Base-by-base conservation (phyloP, 306 rosid genomes). In the Alnus rubra region DNA sequence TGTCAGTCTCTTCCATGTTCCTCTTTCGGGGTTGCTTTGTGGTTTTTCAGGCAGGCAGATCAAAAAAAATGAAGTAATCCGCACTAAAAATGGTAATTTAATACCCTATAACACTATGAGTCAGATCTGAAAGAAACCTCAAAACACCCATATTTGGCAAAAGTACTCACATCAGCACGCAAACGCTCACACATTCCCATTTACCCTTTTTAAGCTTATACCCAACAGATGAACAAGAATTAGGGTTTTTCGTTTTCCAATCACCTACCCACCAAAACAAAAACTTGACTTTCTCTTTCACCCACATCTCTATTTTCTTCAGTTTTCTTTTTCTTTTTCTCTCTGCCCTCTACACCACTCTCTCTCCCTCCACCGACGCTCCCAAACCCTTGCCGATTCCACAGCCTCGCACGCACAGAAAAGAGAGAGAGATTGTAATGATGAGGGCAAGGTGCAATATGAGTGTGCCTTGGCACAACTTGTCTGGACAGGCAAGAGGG, bases 1-100 rank as follows among this genome's bases (percentile, higher is more conserved):
- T 94, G 98, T 94, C 98, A 93, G 80, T 78, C 84, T 62, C 73
- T 42, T 12, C 65, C 75, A 75, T 83, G 65, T 70, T 42, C 45
- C 7, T 54, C 30, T 51, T 56, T 30, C 5, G 15, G 11, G 9
- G 10, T 16, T n/a, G 6, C 4, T 18, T n/a, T 16, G 15, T 39
- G 10, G 72, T 39, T 39, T 67, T 67, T 42, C n/a, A 64, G 35
- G 5, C 44, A 63, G 28, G 28, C 28, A 23, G 28, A 23, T 23
- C 28, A 23, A 23, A 16, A 31, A 35, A 16, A n/a, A 56, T 3
- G 31, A 56, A 19, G 19, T 16, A 53, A 53, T 53, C 58, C 23
- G 5, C 23, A 14, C 60, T 55, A 33, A 31, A 49, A 76, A 6
- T 0, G 45, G 60, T 52, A 52, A 11, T 42, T 10, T 37, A 44